These are phyloP conservation scores for Thoreauomyces humboldtii DNA, from an alignment of 192 early-diverging fungal species.

Conservation along the genomic window DNA sequence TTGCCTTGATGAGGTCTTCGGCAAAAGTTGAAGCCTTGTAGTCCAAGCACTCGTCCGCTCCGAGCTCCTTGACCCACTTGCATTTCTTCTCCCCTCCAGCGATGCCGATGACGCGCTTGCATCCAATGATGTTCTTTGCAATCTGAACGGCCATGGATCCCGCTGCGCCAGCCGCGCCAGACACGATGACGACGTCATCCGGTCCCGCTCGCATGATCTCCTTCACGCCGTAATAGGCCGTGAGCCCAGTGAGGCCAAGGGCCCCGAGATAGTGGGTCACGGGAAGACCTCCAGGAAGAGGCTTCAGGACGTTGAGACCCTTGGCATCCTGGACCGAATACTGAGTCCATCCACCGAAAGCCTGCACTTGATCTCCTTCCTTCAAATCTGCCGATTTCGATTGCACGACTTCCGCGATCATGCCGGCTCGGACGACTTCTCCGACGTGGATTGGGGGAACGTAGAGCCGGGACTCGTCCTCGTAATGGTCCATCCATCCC, in stretches of 20 bases:
- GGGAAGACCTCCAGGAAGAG: slow-evolving; percentile 31
- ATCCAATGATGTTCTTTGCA: slow-evolving; percentile 67
- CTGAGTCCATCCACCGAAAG: background rate
- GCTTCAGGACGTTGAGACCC: background rate
- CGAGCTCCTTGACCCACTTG: slow-evolving; percentile 59
- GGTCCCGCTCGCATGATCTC: slow-evolving; percentile 63
- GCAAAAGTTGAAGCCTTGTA: slow-evolving; percentile 69
- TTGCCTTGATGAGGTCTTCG: slow-evolving; percentile 47
- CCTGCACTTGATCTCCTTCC: background rate
- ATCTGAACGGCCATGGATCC: slow-evolving; percentile 73
- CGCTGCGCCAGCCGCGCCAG: slow-evolving; percentile 69
- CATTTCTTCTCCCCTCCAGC: slow-evolving; percentile 81
- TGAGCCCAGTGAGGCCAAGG: slow-evolving; percentile 74
- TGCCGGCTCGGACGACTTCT: too few species aligned
- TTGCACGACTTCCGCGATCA: background rate
- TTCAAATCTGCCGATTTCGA: background rate
- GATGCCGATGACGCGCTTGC: slow-evolving; percentile 75
- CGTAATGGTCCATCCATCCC: too few species aligned
- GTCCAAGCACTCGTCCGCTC: slow-evolving; percentile 83
- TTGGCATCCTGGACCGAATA: background rate
- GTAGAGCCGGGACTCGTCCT: too few species aligned
- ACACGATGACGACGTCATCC: slow-evolving; percentile 78
- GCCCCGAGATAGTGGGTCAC: slow-evolving; percentile 56
- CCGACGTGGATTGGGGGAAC: too few species aligned
- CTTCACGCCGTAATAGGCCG: slow-evolving; percentile 63